A percentile compares a stretch with the other conserved stretches of the same genome.
Conservation (phyloP, 441 rosid genomes). For the Corymbia citriodora region DNA sequence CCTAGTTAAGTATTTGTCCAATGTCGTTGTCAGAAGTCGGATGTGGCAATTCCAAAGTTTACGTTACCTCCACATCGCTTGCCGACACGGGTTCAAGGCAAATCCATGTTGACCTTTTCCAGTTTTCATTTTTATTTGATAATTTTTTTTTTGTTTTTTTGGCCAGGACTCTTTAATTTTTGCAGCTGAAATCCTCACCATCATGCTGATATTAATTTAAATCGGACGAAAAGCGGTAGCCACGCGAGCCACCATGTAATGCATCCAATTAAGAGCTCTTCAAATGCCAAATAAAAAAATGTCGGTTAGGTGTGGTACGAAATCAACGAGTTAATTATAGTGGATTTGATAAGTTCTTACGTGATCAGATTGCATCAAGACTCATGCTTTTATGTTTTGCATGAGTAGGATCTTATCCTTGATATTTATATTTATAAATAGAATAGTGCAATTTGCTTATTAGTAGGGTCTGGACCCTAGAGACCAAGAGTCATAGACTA, state of each 20-base stretch:
- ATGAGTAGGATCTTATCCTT: not conserved
- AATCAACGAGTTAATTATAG: not conserved
- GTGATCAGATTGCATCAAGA: not conserved
- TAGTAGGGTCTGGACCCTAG: not conserved
- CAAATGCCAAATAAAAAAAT: not conserved
- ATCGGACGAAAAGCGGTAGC: not conserved
- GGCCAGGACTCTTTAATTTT: not conserved
- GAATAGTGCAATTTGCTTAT: not conserved
- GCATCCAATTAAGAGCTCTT: not conserved
- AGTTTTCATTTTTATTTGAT: not conserved
- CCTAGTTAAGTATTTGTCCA: not conserved
- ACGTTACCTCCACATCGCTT: not conserved
- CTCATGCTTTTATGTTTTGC: not conserved
- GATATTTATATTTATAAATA: not conserved
- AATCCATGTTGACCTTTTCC: not conserved
- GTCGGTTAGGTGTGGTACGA: not conserved
- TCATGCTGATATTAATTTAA: not conserved
- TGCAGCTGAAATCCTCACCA: not conserved
- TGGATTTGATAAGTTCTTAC: not conserved
- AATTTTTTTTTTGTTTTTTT: not conserved
- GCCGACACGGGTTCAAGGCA: not conserved
- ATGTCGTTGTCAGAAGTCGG: rapidly evolving
- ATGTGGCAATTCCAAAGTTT: not conserved
- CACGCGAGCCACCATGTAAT: not conserved
- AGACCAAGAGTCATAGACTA: no score